phyloP scores from a whole-genome alignment of 2,329 filamentous ascomycete genomes.

The Aspergillus caelatus region DNA sequence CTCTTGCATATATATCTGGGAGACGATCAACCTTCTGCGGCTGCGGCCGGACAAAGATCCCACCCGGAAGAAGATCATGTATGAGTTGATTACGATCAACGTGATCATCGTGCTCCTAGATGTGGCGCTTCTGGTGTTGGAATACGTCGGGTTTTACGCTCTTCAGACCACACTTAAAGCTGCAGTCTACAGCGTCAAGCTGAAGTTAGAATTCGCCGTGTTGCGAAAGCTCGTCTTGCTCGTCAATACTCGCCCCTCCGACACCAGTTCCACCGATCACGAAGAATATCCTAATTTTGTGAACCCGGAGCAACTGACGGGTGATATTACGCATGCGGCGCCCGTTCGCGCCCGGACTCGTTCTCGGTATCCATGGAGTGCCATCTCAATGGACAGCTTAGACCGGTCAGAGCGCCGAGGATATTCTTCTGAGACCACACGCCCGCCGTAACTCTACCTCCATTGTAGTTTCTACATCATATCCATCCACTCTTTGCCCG shows the following conservation, averaged over 20 bases:
- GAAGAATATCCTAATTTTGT: slow-evolving; percentile 46
- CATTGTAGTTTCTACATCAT: background rate
- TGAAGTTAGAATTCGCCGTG: slow-evolving; percentile 54
- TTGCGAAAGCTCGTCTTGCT: slow-evolving; percentile 47
- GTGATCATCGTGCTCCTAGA: slow-evolving; percentile 51
- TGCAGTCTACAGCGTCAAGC: slow-evolving; percentile 52
- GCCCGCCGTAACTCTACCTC: background rate
- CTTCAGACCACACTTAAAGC: slow-evolving; percentile 51
- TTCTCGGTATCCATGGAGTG: slow-evolving; percentile 25
- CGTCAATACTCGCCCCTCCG: slow-evolving; percentile 35
- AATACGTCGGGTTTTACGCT: slow-evolving; percentile 47
- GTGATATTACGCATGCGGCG: slow-evolving; percentile 42
- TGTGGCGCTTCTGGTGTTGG: slow-evolving; percentile 45
- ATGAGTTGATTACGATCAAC: slow-evolving; percentile 54
- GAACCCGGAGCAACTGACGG: slow-evolving; percentile 41
- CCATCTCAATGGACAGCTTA: slow-evolving; percentile 34
- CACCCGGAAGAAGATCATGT: slow-evolving; percentile 46
- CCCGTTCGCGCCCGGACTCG: slow-evolving; percentile 17
- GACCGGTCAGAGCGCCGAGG: slow-evolving; percentile 28
- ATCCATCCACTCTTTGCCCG: background rate
- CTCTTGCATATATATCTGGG: slow-evolving; percentile 56
- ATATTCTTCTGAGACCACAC: slow-evolving; percentile 15
- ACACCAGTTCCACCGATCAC: slow-evolving; percentile 33
- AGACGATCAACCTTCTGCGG: slow-evolving; percentile 51
- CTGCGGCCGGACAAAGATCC: slow-evolving; percentile 37